These are phyloP conservation scores for Eutypa lata DNA, from an alignment of 2,329 filamentous ascomycete species.

Conservation along the genomic window DNA sequence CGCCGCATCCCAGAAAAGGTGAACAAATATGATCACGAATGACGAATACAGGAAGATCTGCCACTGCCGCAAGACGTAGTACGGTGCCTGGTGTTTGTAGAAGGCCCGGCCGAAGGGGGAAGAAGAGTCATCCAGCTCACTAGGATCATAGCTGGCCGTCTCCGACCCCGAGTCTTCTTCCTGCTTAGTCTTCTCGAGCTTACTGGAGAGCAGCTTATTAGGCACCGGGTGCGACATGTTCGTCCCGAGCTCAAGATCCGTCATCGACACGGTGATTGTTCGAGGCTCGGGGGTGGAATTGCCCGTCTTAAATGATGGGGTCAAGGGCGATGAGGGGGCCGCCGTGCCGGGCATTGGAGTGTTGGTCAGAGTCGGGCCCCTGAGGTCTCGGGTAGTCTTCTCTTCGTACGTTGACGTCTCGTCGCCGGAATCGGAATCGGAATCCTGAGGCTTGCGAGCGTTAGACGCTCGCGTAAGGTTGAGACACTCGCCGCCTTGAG, in stretches of 20 bases:
- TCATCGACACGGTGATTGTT: background rate
- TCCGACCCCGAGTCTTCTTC: constrained; percentile 3
- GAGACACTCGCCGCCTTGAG: constrained; percentile 47
- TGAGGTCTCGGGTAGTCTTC: constrained; percentile 1
- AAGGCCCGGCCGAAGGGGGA: constrained; percentile 54
- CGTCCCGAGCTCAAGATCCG: background rate
- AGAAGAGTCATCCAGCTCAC: background rate
- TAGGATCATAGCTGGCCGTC: constrained; percentile 23
- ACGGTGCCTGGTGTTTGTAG: constrained; percentile 47
- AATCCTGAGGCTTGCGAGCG: background rate
- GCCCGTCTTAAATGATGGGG: background rate
- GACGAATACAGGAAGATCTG: constrained; percentile 49
- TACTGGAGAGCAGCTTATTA: constrained; percentile 2
- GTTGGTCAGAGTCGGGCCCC: constrained; percentile 1
- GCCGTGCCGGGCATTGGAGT: background rate
- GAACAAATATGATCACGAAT: constrained; percentile 41
- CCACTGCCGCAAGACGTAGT: constrained; percentile 45
- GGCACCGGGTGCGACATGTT: background rate
- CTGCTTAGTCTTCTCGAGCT: background rate
- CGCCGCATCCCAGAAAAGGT: constrained; percentile 49
- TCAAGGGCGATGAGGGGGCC: background rate
- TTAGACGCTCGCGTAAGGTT: constrained; percentile 28
- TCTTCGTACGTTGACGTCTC: background rate
- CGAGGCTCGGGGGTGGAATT: background rate
- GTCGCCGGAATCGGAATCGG: background rate